phyloP scores from a whole-genome alignment of 2,329 filamentous ascomycete genomes.

The Chalaropsis thielavioides region DNA sequence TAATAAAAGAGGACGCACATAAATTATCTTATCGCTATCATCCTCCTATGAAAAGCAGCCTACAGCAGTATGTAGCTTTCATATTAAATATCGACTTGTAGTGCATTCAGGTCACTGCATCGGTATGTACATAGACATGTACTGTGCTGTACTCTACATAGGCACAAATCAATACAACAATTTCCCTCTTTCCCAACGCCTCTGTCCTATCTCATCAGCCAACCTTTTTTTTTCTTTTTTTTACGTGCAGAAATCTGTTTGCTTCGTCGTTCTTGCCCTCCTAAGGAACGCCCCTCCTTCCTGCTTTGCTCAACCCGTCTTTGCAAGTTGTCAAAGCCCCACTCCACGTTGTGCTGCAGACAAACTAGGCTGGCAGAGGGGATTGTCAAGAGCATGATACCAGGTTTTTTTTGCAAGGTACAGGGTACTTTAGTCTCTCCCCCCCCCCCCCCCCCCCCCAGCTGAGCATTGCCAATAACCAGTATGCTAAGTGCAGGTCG shows the following conservation, averaged over 20 bases:
- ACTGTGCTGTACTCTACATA: no score
- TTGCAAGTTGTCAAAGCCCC: not conserved
- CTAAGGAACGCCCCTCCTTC: not conserved
- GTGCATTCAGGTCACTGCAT: not conserved
- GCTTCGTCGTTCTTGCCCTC: no score
- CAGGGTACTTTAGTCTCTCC: not conserved
- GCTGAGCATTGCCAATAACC: not conserved
- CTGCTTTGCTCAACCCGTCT: not conserved
- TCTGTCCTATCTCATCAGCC: not conserved
- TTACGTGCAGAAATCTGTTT: no score
- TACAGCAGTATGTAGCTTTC: not conserved
- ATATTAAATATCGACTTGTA: not conserved
- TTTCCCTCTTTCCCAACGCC: no score
- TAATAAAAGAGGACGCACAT: not conserved
- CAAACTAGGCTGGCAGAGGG: not conserved
- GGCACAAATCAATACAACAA: no score
- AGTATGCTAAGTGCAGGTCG: not conserved
- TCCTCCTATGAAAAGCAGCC: not conserved
- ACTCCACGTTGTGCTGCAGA: not conserved
- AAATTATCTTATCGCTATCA: not conserved
- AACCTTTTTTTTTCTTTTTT: not conserved
- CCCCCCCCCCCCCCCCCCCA: not conserved
- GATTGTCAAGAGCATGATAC: not conserved
- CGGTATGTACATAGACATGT: not conserved
- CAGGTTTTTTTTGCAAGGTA: not conserved